Evolutionary conservation across 768 basidiomycete species (phyloP).

Genomic region (Tylopilus rubrobrunneus): DNA sequence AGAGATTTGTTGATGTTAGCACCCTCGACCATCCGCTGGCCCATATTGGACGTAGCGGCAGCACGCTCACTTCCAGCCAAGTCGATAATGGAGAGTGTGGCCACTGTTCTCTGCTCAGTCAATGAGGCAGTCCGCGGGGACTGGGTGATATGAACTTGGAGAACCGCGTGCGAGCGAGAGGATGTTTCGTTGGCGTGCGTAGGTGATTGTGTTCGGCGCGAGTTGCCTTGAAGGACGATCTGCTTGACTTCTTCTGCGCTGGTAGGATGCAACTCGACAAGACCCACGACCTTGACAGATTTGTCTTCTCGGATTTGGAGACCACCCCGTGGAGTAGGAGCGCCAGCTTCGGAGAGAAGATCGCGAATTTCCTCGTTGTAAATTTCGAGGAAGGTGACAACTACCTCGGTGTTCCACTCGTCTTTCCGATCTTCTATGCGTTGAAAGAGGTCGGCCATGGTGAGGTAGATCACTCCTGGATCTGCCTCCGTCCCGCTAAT

Average conservation of each 20-base stretch:
- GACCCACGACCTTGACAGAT: slow-evolving; percentile 82
- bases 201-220: slow-evolving; percentile 84
- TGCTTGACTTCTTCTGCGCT: slow-evolving; percentile 92
- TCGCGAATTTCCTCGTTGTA: slow-evolving; percentile 99
- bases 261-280: slow-evolving; percentile 76
- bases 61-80: slow-evolving; percentile 97
- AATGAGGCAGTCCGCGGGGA: slow-evolving; percentile 81
- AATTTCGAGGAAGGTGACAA: slow-evolving; percentile 96
- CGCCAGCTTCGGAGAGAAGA: slow-evolving; percentile 75
- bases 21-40: slow-evolving; percentile 96
- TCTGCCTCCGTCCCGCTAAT: slow-evolving; percentile 88
- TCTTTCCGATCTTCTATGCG: slow-evolving; percentile 84
- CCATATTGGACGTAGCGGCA: slow-evolving; percentile 95
- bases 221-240: slow-evolving; percentile 87
- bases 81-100: slow-evolving; percentile 95
- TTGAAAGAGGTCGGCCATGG: slow-evolving; percentile 96
- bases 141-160: slow-evolving; percentile 91
- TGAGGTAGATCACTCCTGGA: slow-evolving; percentile 93
- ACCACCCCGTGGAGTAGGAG: slow-evolving; percentile 67
- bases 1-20: slow-evolving; percentile 99
- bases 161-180: slow-evolving; percentile 95
- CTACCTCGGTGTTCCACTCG: slow-evolving; percentile 82
- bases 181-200: slow-evolving; percentile 97
- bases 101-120: slow-evolving; percentile 78
- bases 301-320: slow-evolving; percentile 94